Evolutionary conservation across 306 rosid genomes (phyloP), one percentile per base, ranked within the genome.

Genomic region (Trifolium fragiferum): DNA sequence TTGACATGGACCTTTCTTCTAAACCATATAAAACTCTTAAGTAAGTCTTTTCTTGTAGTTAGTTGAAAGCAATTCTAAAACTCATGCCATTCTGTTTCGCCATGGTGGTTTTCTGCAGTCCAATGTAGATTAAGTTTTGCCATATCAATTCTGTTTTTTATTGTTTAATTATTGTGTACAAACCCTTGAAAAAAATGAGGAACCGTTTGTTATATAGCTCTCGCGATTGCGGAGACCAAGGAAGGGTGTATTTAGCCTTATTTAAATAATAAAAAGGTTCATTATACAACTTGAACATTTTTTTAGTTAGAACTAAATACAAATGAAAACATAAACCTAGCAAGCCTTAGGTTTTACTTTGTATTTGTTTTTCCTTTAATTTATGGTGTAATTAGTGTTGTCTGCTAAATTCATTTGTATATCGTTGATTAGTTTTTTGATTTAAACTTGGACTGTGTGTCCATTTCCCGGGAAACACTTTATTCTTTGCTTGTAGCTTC

Each of bases 1-100:
- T 94, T 76, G 98, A 94, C 82, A 86, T 88, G 97, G 98, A 94
- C 73, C 98, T 94, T 83, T 94, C 98, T 44, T 86, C 97, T 67
- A 81, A 88, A 71, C 96, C 98, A 1, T 94, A 91, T 80, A 87
- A 82, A 81, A 74, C 82, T 81, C 87, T 87, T 7, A 80, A 86
- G 97, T 90, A 86, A 64, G 92, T 46, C 6, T 63, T 66, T 54
- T 66, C 59, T 23, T 25, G 44, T 58, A 44, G 21, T 59, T 41
- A 64, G 2, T 23, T 75, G 4, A 35, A 62, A 61, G 37, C 18
- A 33, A 53, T 61, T 10, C 51, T 47, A 60, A 61, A 43, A 23
- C 44, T 47, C n/a, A 14, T 49, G 37, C 40, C 19, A 4, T 73
- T 73, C 46, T 60, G 58, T 37, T 53, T 41, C 54, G 66, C 60